These are phyloP conservation scores for Colletotrichum cordylinicola DNA, from an alignment of 2,329 filamentous ascomycete genomes.

Conservation along the genomic window DNA sequence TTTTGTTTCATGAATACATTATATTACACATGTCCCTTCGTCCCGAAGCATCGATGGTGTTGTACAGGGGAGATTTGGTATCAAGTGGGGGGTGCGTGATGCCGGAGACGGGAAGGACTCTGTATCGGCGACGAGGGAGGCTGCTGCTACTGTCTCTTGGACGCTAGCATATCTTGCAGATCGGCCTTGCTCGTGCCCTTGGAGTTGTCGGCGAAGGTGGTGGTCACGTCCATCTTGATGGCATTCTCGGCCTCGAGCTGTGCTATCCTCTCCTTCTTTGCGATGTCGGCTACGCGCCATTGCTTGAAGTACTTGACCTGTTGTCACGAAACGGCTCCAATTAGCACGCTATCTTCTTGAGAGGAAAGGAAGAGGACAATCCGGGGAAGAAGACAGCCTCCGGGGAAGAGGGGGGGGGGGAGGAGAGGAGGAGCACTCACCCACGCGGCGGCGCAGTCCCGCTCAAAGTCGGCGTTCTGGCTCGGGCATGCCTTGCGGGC, in stretches of 20 bases:
- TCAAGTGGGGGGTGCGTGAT: not conserved
- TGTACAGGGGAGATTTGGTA: conserved; percentile 10
- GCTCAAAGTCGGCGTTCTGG: conserved; percentile 69
- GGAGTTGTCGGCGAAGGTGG: conserved; percentile 33
- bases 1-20: conserved; percentile 14
- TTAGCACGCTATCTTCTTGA: not conserved
- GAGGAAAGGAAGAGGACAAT: too few relatives aligned
- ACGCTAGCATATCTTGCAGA: conserved; percentile 44
- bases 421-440: conserved; percentile 59
- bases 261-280: conserved; percentile 81
- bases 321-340: not conserved
- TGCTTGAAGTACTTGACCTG: conserved; percentile 98
- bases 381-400: not conserved
- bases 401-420: not conserved
- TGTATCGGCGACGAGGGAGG: not conserved
- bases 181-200: conserved; percentile 38
- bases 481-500: conserved; percentile 43
- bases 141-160: conserved; percentile 12
- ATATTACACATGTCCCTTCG: not conserved
- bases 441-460: conserved; percentile 89
- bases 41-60: not conserved
- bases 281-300: conserved; percentile 88
- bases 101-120: not conserved
- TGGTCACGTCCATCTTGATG: conserved; percentile 56
- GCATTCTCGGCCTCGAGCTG: conserved; percentile 78